Percentiles rank a stretch among this genome's conserved stretches.
Evolutionary conservation across 108 stramenopile genomes (phyloP).

Genomic region (Pseudonitzschia multiseries): DNA sequence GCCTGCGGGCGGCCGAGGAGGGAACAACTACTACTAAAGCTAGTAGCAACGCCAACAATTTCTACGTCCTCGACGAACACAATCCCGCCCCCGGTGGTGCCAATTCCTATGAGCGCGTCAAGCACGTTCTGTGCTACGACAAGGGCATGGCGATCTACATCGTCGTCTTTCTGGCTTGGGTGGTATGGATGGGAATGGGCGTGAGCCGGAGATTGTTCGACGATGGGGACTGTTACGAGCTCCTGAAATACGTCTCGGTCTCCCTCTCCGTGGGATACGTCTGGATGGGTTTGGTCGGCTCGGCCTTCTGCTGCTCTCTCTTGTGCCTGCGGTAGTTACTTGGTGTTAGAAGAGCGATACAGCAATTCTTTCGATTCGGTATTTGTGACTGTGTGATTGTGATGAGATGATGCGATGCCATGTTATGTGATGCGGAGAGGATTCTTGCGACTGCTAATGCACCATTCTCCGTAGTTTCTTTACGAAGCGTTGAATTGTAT

Average conservation of each 20-base stretch:
- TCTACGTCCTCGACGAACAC: conserved; percentile 11
- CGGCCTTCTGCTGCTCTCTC: conserved; percentile 61
- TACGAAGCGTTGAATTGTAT: no score
- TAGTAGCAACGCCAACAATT: conserved; percentile 12
- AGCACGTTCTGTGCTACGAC: conserved; percentile 71
- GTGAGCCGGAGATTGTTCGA: conserved; percentile 26
- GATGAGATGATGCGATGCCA: no score
- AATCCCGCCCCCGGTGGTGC: conserved; percentile 21
- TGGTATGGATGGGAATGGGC: conserved; percentile 56
- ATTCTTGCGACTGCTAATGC: no score
- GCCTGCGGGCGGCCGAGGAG: conserved; percentile 10
- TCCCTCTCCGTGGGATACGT: conserved; percentile 47
- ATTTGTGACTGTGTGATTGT: no score
- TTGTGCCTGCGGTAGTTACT: conserved; percentile 44
- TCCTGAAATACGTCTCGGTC: conserved; percentile 14
- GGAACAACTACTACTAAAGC: neutral
- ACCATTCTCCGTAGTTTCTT: no score
- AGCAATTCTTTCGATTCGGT: no score
- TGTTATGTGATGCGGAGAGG: no score
- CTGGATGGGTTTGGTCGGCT: conserved; percentile 53
- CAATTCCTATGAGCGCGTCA: conserved; percentile 43
- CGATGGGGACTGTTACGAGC: conserved; percentile 31
- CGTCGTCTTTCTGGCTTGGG: conserved; percentile 46
- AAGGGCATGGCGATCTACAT: conserved; percentile 70
- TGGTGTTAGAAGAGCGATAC: neutral